These are phyloP conservation scores for Coemansia sp. DNA, from an alignment of 192 early-diverging fungal genomes.

Conservation along the genomic window DNA sequence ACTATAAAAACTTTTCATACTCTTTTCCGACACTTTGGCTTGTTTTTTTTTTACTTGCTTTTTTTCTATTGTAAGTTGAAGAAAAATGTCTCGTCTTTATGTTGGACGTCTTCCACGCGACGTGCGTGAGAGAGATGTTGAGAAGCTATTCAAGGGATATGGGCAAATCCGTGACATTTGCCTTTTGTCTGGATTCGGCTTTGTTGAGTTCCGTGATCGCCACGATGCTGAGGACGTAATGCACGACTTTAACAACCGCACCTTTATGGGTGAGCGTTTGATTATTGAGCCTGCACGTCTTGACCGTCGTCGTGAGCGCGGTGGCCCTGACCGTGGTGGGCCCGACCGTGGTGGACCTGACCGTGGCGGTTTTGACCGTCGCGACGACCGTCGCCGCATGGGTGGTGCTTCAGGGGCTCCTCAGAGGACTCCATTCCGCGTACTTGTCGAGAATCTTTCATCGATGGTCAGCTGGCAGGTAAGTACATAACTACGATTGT, in stretches of 20 bases:
- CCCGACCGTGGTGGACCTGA: slow-evolving; percentile 33
- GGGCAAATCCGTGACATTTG: slow-evolving; percentile 82
- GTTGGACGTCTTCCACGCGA: slow-evolving; percentile 85
- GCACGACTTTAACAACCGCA: slow-evolving; percentile 74
- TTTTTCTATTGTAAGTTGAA: background rate
- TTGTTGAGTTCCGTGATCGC: slow-evolving; percentile 87
- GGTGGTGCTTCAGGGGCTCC: slow-evolving; percentile 28
- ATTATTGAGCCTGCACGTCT: slow-evolving; percentile 79
- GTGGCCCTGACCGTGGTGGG: slow-evolving; percentile 18
- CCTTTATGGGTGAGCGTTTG: slow-evolving; percentile 82
- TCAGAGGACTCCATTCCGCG: slow-evolving; percentile 62
- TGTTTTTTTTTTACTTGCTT: slow-evolving; percentile 1
- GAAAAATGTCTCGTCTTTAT: slow-evolving; percentile 60
- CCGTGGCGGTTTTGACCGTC: slow-evolving; percentile 37
- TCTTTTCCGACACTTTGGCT: too few species aligned
- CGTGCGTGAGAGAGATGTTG: slow-evolving; percentile 77
- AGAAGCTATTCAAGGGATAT: slow-evolving; percentile 76
- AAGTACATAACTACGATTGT: slow-evolving; percentile 10
- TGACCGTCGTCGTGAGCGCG: slow-evolving; percentile 57
- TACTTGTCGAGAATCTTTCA: slow-evolving; percentile 80
- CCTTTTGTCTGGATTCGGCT: slow-evolving; percentile 83
- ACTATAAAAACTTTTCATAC: background rate
- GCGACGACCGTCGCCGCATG: slow-evolving; percentile 51
- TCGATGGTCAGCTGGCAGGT: slow-evolving; percentile 81
- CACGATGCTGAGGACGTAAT: slow-evolving; percentile 91